Evolutionary conservation across 495 filamentous ascomycete genomes (phyloP), one percentile per base, ranked within the genome.

Genomic region (Aspergillus taichungensis): DNA sequence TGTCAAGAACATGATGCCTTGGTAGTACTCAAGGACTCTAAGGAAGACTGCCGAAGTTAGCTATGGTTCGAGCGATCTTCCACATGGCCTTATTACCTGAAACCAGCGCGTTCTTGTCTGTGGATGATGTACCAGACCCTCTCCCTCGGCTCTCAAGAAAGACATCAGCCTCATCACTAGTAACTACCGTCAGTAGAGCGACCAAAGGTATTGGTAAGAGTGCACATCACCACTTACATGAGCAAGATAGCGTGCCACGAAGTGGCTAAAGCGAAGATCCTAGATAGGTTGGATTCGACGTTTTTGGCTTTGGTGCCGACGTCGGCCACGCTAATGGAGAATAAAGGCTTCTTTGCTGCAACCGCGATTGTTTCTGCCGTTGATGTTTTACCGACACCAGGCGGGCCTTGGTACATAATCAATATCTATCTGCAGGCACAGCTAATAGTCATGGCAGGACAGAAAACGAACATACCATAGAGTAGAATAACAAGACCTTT

Each of bases 1-100:
- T 0, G 78, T 79, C 2, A 82, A 56, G 50, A 80, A 77, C 0
- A 80, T 61, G 24, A 80, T 75, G 6, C 78, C 78, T 0, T 63
- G 46, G 53, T 78, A 80, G 52, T 76, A 81, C 40, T 81, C 76
- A 0, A 81, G 60, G 0, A 59, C 52, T 9, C 78, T 61, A 0
- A 79, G 62, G 48, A 81, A 80, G 33, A 76, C 68, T 60, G 34
- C 11, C 30, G 27, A 30, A 10, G 6, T 14, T 32, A 36, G 9
- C 5, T 24, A 12, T 5, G 30, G 5, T 13, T 6, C 31, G 27
- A 36, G 14, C 43, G 30, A 36, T 30, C 13, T 33, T 12, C 6
- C 36, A 41, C 18, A 18, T 8, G 33, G 10, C 8, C n/a, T 12
- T 60, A 3, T 73, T 62, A 55, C 77, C 66, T 51, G 50, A 46